Percentiles rank a stretch among this genome's conserved stretches.
These are phyloP conservation scores for Bipolaris bicolor DNA, from an alignment of 2,329 filamentous ascomycete genomes.

Conservation along the genomic window DNA sequence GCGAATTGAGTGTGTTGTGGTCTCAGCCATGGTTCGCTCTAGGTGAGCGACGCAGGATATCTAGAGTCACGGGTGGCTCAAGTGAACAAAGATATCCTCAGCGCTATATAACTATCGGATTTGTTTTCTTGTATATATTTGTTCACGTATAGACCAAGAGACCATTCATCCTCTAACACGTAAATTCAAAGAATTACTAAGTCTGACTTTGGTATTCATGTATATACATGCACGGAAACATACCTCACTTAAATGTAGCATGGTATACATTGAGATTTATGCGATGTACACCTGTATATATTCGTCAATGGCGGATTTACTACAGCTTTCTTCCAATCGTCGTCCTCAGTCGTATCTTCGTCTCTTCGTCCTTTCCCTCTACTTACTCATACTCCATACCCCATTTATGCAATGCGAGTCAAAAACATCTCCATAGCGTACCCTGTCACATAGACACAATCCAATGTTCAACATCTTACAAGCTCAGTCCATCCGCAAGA, in stretches of 20 bases:
- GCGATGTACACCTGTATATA: background rate
- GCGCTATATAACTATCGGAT: background rate
- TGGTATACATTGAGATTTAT: no score
- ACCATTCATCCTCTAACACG: no score
- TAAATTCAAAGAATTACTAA: no score
- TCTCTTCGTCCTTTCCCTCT: background rate
- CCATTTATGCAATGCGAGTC: background rate
- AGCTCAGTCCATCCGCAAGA: conserved; percentile 56
- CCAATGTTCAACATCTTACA: conserved; percentile 1
- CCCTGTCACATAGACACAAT: background rate
- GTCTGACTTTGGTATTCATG: no score
- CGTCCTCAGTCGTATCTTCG: background rate
- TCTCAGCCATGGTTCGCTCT: background rate
- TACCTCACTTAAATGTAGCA: no score
- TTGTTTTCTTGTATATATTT: background rate
- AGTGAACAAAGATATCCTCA: background rate
- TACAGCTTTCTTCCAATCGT: background rate
- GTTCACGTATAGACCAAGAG: no score
- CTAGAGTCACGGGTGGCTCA: background rate
- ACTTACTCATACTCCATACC: background rate
- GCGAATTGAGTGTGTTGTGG: background rate
- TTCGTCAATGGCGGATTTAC: background rate
- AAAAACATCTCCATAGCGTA: background rate
- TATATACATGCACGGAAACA: no score
- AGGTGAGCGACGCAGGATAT: background rate